phyloP scores from a whole-genome alignment of 1,284 basidiomycete genomes.

The Tilletiaria anomala region DNA sequence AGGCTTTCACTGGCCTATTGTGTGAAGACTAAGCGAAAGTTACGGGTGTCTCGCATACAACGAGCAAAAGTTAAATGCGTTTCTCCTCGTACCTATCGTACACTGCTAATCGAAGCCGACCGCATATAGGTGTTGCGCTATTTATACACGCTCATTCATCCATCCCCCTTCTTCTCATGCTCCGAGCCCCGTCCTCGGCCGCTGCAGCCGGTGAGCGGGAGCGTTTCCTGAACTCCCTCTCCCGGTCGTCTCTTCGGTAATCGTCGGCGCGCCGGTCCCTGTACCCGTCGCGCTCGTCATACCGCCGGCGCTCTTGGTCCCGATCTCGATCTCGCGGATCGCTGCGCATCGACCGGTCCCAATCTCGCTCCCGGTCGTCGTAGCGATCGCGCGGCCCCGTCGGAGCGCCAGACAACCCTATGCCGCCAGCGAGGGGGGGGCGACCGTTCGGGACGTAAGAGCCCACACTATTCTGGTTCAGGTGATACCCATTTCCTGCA shows the following conservation, averaged over 20 bases:
- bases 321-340: slow-evolving; percentile 16
- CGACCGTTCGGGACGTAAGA: background rate
- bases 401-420: background rate
- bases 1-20: no score
- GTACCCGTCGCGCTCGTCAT: background rate
- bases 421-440: background rate
- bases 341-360: slow-evolving; percentile 12
- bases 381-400: background rate
- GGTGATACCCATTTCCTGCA: no score
- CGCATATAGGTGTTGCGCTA: no score
- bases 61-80: no score
- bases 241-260: background rate
- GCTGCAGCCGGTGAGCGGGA: background rate
- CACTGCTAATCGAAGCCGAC: no score
- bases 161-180: no score
- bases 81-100: no score
- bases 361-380: slow-evolving; percentile 14
- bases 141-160: no score
- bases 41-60: no score
- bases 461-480: no score
- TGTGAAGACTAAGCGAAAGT: no score
- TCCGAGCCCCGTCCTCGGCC: no score
- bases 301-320: background rate
- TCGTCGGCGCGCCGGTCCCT: background rate
- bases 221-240: background rate